phyloP scores from a whole-genome alignment of 768 basidiomycete species.

The Rossbeevera mucosa region DNA sequence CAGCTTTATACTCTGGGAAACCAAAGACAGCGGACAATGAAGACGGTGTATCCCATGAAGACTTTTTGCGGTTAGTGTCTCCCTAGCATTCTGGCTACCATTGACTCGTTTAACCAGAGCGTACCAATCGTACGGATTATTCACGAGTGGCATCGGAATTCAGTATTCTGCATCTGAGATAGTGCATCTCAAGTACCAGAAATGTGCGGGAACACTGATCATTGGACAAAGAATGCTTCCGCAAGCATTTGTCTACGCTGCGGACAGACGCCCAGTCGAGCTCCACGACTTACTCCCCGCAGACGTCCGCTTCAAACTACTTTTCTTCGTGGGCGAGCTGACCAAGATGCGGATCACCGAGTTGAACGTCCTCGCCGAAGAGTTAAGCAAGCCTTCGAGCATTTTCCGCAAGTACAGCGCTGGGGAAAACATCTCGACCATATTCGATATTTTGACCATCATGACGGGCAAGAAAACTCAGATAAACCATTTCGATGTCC shows the following conservation, averaged over 20 bases:
- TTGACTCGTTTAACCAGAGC: conserved; percentile 20
- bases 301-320: conserved; percentile 37
- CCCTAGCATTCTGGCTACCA: neutral
- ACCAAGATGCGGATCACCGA: conserved; percentile 17
- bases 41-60: conserved; percentile 31
- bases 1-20: conserved; percentile 64
- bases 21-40: conserved; percentile 44
- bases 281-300: conserved; percentile 39
- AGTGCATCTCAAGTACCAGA: conserved; percentile 29
- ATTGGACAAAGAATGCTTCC: conserved; percentile 39
- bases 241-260: conserved; percentile 32
- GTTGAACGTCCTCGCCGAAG: conserved; percentile 25
- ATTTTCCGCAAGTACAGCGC: conserved; percentile 28
- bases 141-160: conserved; percentile 37
- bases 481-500: conserved; percentile 33
- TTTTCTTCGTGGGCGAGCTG: conserved; percentile 33
- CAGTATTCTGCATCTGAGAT: conserved; percentile 38
- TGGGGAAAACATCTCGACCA: conserved; percentile 16
- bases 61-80: conserved; percentile 32
- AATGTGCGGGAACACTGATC: conserved; percentile 28
- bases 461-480: conserved; percentile 29
- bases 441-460: conserved; percentile 33
- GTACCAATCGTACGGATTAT: conserved; percentile 36
- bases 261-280: conserved; percentile 35
- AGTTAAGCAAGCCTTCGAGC: conserved; percentile 22